A percentile compares a stretch with the other conserved stretches of the same genome.
Evolutionary conservation across 192 early-diverging fungal genomes (phyloP).

Genomic region (Phycomyces blakesleeanus): DNA sequence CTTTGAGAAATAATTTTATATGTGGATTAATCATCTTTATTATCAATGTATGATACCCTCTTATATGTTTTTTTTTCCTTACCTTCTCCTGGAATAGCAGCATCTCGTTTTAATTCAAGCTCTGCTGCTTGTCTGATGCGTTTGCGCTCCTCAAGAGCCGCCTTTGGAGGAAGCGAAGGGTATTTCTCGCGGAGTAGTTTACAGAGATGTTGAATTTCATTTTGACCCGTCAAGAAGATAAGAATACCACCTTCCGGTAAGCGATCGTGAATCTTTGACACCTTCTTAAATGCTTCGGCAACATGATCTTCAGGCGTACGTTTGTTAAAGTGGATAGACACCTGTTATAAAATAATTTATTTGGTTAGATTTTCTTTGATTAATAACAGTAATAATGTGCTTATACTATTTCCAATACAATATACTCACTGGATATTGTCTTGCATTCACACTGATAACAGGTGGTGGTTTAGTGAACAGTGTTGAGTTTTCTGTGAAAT

Average conservation of each 20-base stretch:
- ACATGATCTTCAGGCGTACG: constrained; percentile 91
- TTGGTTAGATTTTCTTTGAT: not conserved
- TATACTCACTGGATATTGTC: constrained; percentile 77
- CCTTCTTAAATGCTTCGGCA: constrained; percentile 84
- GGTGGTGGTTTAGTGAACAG: constrained; percentile 76
- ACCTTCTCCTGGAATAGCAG: constrained; percentile 34
- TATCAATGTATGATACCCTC: no score
- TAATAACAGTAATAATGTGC: no score
- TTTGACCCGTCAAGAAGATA: constrained; percentile 93
- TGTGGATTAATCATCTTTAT: constrained; percentile 5
- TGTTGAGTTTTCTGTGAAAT: constrained; percentile 82
- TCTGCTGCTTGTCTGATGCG: constrained; percentile 23
- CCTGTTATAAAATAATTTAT: constrained; percentile 28
- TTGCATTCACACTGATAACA: constrained; percentile 86
- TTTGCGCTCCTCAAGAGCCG: constrained; percentile 29
- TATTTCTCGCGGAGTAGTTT: constrained; percentile 72
- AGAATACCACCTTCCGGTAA: constrained; percentile 93
- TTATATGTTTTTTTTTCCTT: constrained; percentile 11
- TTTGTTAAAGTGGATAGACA: constrained; percentile 89
- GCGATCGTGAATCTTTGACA: constrained; percentile 87
- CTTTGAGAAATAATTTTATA: constrained; percentile 14
- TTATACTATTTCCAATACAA: not conserved
- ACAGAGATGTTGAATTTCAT: constrained; percentile 81
- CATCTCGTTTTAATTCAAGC: constrained; percentile 13
- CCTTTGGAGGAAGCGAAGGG: constrained; percentile 44